Evolutionary conservation across 2,329 filamentous ascomycete genomes (phyloP).

Genomic region (Pyrenophora tritici-repentis): DNA sequence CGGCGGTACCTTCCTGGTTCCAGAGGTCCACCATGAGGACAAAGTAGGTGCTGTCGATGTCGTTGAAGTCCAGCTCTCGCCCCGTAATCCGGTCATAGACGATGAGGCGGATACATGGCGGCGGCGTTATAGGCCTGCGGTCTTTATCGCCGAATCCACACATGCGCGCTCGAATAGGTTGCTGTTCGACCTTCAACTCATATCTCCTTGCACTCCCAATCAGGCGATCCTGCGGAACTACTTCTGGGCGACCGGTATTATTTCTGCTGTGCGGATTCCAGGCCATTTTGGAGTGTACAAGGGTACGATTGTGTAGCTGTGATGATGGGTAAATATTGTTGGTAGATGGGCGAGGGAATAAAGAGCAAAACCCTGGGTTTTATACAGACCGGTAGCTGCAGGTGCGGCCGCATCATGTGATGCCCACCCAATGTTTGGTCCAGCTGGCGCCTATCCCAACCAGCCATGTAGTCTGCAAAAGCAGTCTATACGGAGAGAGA

Average conservation of each 20-base stretch:
- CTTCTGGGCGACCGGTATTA: slow-evolving; percentile 1
- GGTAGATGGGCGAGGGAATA: neutral
- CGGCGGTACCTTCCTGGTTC: slow-evolving; percentile 63
- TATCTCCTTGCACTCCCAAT: slow-evolving; percentile 10
- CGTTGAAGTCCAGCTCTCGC: slow-evolving; percentile 79
- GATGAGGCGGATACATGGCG: slow-evolving; percentile 84
- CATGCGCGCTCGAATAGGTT: slow-evolving; percentile 92
- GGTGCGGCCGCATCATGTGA: neutral
- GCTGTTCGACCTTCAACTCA: slow-evolving; percentile 81
- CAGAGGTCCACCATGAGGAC: slow-evolving; percentile 73
- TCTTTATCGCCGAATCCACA: slow-evolving; percentile 99
- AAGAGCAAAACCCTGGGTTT: slow-evolving; percentile 1
- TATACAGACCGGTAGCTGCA: slow-evolving; percentile 1
- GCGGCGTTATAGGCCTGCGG: slow-evolving; percentile 91
- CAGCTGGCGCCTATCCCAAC: no score
- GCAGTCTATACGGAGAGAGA: neutral
- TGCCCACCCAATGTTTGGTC: no score
- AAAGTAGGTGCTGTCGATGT: slow-evolving; percentile 71
- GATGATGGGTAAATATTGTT: neutral
- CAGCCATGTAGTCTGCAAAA: no score
- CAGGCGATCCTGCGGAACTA: no score
- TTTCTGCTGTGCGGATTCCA: neutral
- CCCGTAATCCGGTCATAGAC: slow-evolving; percentile 75
- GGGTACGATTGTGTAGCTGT: neutral
- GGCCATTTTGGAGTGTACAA: neutral